Conservation (phyloP, 208 protist species). For the Trypanosoma mega region DNA sequence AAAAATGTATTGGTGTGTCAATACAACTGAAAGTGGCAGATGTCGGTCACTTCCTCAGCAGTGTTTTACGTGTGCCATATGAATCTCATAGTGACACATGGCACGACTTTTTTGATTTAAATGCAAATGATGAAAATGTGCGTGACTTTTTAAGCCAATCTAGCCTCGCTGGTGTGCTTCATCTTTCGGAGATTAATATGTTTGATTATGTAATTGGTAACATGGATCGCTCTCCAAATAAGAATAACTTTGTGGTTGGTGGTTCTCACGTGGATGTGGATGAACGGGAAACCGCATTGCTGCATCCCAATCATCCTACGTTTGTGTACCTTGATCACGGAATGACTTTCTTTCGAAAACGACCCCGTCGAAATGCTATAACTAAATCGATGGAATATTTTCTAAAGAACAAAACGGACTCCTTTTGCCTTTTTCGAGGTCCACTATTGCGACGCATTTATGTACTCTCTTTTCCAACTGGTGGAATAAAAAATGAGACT, state of each 20-base stretch:
- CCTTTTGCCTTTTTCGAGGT: slow-evolving; percentile 37
- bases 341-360: slow-evolving; percentile 24
- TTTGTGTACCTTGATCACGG: slow-evolving; percentile 47
- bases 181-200: slow-evolving; percentile 32
- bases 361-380: slow-evolving; percentile 30
- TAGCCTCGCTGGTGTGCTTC: slow-evolving; percentile 17
- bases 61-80: slow-evolving; percentile 30
- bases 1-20: slow-evolving; percentile 25
- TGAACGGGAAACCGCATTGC: not conserved
- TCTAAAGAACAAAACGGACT: slow-evolving; percentile 10
- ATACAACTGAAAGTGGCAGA: slow-evolving; percentile 43
- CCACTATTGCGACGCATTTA: slow-evolving; percentile 23
- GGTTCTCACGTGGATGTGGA: not conserved
- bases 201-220: slow-evolving; percentile 44
- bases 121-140: not conserved
- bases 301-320: slow-evolving; percentile 33
- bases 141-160: not conserved
- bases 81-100: slow-evolving; percentile 29
- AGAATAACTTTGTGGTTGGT: slow-evolving; percentile 50
- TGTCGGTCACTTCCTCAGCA: slow-evolving; percentile 28
- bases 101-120: slow-evolving; percentile 29
- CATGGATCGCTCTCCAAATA: slow-evolving; percentile 42
- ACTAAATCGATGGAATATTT: slow-evolving; percentile 12
- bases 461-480: slow-evolving; percentile 4
- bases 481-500: slow-evolving; percentile 1